Base-by-base conservation (phyloP, 805 yeast species). In the Yamadazyma ubonensis region DNA sequence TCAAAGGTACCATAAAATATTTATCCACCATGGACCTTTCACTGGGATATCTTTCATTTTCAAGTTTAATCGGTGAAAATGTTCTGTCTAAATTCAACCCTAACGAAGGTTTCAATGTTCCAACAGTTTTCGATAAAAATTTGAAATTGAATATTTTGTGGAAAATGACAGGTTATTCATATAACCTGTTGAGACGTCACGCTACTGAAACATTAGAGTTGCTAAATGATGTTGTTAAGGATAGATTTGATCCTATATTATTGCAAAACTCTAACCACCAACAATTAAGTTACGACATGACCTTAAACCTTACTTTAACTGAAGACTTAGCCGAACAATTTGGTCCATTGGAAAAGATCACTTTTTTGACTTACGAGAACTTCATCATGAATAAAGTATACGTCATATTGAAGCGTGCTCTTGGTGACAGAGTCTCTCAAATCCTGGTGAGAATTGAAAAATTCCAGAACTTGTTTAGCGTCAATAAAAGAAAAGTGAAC, bases 1-100 rank as follows among this genome's bases (percentile, higher is more conserved):
- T 93, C 70, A 90, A 87, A 58, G 96, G 95, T 57, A 80, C 86
- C 1, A 72, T 93, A 41, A 79, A 80, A 52, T 90, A 84, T 55
- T 57, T 91, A 45, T 95, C 96, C 2, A 77, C 86, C 2, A 81
- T 82, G 72, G 95, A 89, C 59, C 61, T 90, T 35, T 67, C 75
- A 39, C 54, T 67, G 7, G 93, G 91, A 1, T 81, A 84, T 52
- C 61, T 86, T 31, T 81, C 86, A 20, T 83, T 86, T 55, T 70
- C 78, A 42, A 79, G 86, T 4, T 53, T 66, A 18, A 59, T 75
- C 38, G 81, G 79, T 11, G 79, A 73, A 20, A 55, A 49, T 33
- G 43, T 54, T 11, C 46, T 65, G 26, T 64, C 80, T 14, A 60
- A 63, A 23, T 76, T 79, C 49, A 73, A 72, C 36, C 36, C 59